Conservation (phyloP, 495 filamentous ascomycete species). For the Bombardia bombarda region DNA sequence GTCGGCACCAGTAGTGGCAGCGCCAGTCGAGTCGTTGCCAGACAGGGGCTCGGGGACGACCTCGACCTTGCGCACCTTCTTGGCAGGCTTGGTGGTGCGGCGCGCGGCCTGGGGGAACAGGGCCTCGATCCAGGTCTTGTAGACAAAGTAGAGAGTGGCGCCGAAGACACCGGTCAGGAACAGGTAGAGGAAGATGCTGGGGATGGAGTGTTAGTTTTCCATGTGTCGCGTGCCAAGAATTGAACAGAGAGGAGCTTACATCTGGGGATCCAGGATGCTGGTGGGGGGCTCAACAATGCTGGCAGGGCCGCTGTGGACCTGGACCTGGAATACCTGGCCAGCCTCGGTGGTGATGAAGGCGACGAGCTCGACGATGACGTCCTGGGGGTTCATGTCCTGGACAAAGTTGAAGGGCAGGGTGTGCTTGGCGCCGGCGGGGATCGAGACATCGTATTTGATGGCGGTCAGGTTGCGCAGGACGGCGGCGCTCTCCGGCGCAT, state of each 20-base stretch:
- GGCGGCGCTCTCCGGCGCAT: slow-evolving; percentile 42
- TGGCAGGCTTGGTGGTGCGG: slow-evolving; percentile 49
- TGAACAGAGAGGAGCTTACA: slow-evolving; percentile 49
- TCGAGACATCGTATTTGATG: slow-evolving; percentile 60
- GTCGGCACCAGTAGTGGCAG: slow-evolving; percentile 49
- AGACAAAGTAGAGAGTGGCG: slow-evolving; percentile 88
- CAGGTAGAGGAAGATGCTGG: slow-evolving; percentile 93
- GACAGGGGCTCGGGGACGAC: slow-evolving; percentile 49
- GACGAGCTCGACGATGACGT: slow-evolving; percentile 65
- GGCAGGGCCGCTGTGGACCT: slow-evolving; percentile 80
- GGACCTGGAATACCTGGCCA: slow-evolving; percentile 62
- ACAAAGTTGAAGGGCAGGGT: slow-evolving; percentile 74
- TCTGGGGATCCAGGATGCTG: slow-evolving; percentile 91
- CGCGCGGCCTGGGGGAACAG: slow-evolving; percentile 91
- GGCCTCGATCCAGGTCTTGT: slow-evolving; percentile 94
- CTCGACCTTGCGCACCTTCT: slow-evolving; percentile 53
- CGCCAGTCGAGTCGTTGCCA: slow-evolving; percentile 64
- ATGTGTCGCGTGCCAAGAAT: background rate
- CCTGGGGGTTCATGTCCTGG: slow-evolving; percentile 89
- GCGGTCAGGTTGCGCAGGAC: slow-evolving; percentile 80
- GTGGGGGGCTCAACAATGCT: slow-evolving; percentile 86
- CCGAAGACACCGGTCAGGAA: slow-evolving; percentile 71
- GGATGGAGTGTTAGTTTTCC: background rate
- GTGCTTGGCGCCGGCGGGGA: slow-evolving; percentile 71
- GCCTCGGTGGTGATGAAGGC: slow-evolving; percentile 63